These are phyloP conservation scores for Tolypocladium tropicale DNA, from an alignment of 2,329 filamentous ascomycete species.

Conservation along the genomic window DNA sequence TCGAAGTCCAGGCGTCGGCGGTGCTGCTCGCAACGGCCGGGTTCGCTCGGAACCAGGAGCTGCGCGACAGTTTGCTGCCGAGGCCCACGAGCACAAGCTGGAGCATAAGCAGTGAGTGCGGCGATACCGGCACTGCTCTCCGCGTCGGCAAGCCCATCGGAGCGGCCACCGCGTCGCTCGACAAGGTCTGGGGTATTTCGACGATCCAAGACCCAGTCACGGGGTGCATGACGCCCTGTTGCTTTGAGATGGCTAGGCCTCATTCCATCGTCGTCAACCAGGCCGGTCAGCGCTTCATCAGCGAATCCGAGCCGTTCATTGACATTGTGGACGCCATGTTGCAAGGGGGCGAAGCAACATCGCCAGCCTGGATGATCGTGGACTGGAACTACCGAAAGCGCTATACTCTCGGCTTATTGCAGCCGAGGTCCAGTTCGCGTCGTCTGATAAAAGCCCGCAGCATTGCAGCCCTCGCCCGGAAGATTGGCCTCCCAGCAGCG, in stretches of 20 bases:
- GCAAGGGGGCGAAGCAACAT: neutral
- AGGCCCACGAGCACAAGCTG: no score
- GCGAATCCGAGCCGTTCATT: neutral
- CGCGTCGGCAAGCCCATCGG: no score
- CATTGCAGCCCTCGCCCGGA: neutral
- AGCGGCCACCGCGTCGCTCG: neutral
- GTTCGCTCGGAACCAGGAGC: neutral
- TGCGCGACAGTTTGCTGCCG: neutral
- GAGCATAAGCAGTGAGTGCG: no score
- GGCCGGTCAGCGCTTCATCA: neutral
- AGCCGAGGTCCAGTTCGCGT: neutral
- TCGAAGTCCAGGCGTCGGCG: neutral
- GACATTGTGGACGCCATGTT: neutral
- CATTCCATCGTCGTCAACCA: neutral
- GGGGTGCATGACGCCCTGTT: neutral
- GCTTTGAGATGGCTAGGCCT: neutral
- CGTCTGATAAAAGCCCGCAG: neutral
- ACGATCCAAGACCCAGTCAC: neutral
- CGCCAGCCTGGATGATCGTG: neutral
- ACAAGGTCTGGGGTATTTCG: neutral
- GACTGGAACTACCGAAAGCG: neutral
- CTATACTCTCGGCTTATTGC: neutral
- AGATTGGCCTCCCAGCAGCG: neutral
- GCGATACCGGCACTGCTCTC: no score
- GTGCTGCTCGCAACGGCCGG: neutral